These are phyloP conservation scores for Fraxinus sp. DNA, from an alignment of 305 asterid species.

Conservation along the genomic window DNA sequence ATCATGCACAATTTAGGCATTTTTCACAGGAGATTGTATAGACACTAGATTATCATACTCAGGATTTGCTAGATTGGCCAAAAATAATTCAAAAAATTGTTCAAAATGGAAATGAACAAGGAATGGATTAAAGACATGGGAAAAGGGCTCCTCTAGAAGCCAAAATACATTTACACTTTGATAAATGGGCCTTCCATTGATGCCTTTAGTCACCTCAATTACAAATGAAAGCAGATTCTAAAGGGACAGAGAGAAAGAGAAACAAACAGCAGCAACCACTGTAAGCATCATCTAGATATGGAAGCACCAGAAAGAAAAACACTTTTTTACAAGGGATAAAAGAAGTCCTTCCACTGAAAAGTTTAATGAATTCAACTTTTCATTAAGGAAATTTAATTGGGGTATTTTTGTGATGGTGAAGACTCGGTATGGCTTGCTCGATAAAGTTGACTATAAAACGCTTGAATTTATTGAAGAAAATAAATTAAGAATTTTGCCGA, in stretches of 20 bases:
- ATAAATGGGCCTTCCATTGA: conserved; percentile 18
- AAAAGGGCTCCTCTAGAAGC: not conserved
- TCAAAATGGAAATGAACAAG: not conserved
- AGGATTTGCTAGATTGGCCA: not conserved
- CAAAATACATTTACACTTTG: not conserved
- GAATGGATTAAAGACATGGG: not conserved
- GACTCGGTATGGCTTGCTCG: conserved; percentile 14
- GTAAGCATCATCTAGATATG: conserved; percentile 30
- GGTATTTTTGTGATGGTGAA: conserved; percentile 34
- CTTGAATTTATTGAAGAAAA: not conserved
- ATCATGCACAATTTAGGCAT: not conserved
- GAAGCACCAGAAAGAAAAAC: conserved; percentile 23
- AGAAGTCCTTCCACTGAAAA: conserved; percentile 26
- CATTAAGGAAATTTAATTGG: conserved; percentile 28
- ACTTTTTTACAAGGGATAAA: conserved; percentile 35
- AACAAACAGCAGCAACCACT: conserved; percentile 1
- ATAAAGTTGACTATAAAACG: not conserved
- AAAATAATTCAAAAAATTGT: not conserved
- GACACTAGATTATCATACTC: not conserved
- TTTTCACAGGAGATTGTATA: not conserved
- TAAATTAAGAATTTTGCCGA: not conserved
- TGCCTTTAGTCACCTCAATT: conserved; percentile 31
- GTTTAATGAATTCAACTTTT: conserved; percentile 38
- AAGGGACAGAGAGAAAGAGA: not conserved
- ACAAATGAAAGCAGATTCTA: conserved; percentile 43